phyloP scores from a whole-genome alignment of 2,329 filamentous ascomycete species.

The Nigrospora oryzae region DNA sequence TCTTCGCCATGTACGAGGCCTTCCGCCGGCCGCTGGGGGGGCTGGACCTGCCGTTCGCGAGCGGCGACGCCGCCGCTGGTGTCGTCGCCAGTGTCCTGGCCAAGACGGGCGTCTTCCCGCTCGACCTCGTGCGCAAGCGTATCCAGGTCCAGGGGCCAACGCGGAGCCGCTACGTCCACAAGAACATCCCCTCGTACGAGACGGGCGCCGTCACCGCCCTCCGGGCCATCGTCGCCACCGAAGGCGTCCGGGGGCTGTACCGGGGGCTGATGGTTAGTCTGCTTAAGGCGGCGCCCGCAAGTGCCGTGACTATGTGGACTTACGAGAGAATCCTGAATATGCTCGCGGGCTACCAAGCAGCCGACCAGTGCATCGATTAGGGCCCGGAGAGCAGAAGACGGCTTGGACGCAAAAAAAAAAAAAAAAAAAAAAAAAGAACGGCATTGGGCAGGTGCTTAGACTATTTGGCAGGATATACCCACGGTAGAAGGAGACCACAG shows the following conservation, averaged over 20 bases:
- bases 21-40: constrained; percentile 52
- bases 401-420: too few relatives aligned
- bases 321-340: constrained; percentile 69
- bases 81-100: constrained; percentile 69
- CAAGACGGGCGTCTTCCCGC: constrained; percentile 86
- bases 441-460: too few relatives aligned
- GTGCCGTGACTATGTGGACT: constrained; percentile 89
- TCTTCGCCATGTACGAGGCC: constrained; percentile 84
- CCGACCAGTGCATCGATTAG: background rate
- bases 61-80: constrained; percentile 77
- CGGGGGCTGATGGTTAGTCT: constrained; percentile 81
- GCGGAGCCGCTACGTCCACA: constrained; percentile 67
- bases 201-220: constrained; percentile 60
- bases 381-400: background rate
- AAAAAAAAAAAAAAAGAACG: too few relatives aligned
- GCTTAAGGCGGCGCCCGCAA: constrained; percentile 88
- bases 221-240: constrained; percentile 55
- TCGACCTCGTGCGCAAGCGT: constrained; percentile 87
- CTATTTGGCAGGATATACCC: too few relatives aligned
- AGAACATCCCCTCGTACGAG: constrained; percentile 79
- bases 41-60: constrained; percentile 58
- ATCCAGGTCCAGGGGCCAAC: constrained; percentile 94
- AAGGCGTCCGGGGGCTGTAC: constrained; percentile 77
- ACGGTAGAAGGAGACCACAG: too few relatives aligned
- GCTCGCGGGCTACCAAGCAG: constrained; percentile 28